Evolutionary conservation across 805 yeast genomes (phyloP), one percentile per base, ranked within the genome.

Genomic region (Wickerhamomyces bovis): DNA sequence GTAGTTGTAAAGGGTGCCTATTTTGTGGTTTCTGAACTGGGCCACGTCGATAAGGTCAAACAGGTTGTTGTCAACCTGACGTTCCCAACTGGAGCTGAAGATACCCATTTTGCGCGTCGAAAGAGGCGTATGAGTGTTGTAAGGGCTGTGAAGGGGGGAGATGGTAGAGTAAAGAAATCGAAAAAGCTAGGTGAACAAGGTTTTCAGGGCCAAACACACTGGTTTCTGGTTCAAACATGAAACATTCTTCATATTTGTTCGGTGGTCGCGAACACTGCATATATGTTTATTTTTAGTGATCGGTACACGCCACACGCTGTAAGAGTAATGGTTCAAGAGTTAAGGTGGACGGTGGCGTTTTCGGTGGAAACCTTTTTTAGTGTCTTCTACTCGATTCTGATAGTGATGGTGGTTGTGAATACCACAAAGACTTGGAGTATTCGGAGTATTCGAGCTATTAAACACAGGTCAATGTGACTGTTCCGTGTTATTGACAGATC

Each of bases 21-120:
- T 57, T 13, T 63, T 64, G 45, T 68, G 68, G 55, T 76, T 78
- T 48, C 66, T 68, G 61, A 78, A 78, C 44, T 66, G 65, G 26
- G 68, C 68, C 11, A 76, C 63, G 44, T 76, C 74, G 21, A 78
- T 67, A 45, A 69, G 63, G 44, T 76, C 81, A 51, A 78, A 78
- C 2, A 81, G 74, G 43, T 54, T 62, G 41, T 60, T 53, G 42
- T 62, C 67, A 2, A 65, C 62, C 36, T 65, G 54, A 57, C 65
- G 56, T 44, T 62, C 63, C 70, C 70, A 66, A 19, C 54, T 57
- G 23, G 62, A 55, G n/a, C 39, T 50, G 53, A 58, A 58, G 16
- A 60, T n/a, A 4, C 62, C 61, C 61, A 59, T 57, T n/a, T 18
- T 16, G 16, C 36, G 28, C 36, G 20, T 16, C 15, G 10, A 10